Conservation (phyloP, 2,329 filamentous ascomycete genomes). For the Celoporthe dispersa region DNA sequence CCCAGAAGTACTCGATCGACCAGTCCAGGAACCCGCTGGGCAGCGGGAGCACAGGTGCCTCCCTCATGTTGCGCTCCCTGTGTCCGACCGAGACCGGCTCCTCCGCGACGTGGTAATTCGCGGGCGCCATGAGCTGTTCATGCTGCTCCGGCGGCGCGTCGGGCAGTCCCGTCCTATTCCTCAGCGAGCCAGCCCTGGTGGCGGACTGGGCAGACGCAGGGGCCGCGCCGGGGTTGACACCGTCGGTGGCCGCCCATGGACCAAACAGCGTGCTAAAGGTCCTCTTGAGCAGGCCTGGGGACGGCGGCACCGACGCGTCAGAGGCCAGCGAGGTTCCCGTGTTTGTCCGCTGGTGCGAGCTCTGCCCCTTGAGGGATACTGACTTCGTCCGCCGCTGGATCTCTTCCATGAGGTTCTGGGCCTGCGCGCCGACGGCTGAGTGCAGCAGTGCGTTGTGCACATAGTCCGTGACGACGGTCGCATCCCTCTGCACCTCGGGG, state of each 20-base stretch:
- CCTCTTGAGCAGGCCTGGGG: slow-evolving; percentile 63
- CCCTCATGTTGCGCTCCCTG: slow-evolving; percentile 61
- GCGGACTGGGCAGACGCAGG: slow-evolving; percentile 31
- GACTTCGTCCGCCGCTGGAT: slow-evolving; percentile 59
- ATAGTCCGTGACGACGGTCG: slow-evolving; percentile 83
- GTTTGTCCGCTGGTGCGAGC: slow-evolving; percentile 49
- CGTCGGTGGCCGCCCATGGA: slow-evolving; percentile 56
- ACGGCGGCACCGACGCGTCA: slow-evolving; percentile 40
- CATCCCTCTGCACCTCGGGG: slow-evolving; percentile 87
- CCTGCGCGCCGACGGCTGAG: slow-evolving; percentile 73
- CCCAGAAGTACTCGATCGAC: slow-evolving; percentile 97
- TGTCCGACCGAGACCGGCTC: slow-evolving; percentile 82
- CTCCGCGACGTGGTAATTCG: slow-evolving; percentile 75
- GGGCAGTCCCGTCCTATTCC: slow-evolving; percentile 43
- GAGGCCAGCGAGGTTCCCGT: slow-evolving; percentile 41
- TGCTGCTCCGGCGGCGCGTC: slow-evolving; percentile 73
- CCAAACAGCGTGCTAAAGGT: slow-evolving; percentile 68
- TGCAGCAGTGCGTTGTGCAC: slow-evolving; percentile 78
- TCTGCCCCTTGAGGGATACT: slow-evolving; percentile 48
- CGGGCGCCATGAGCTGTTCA: slow-evolving; percentile 67
- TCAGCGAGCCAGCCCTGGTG: slow-evolving; percentile 43
- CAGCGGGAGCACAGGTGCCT: slow-evolving; percentile 71
- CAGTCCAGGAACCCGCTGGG: slow-evolving; percentile 87
- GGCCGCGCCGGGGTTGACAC: slow-evolving; percentile 32
- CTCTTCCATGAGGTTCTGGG: slow-evolving; percentile 75